Base-by-base conservation (phyloP, 164 flowering plant genomes). In the Saururus chinensis region DNA sequence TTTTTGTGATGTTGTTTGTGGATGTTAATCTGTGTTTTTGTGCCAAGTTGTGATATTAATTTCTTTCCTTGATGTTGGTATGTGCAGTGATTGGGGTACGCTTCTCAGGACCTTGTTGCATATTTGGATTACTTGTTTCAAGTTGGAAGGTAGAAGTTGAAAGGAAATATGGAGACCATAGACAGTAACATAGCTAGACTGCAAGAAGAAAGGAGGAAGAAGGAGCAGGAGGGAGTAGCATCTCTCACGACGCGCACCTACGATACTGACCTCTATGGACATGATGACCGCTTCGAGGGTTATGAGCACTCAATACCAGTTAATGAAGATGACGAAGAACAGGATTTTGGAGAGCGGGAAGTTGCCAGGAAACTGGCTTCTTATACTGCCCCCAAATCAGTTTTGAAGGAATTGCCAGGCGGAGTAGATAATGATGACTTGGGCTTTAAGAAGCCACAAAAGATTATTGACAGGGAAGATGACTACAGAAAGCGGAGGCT, bases 401-500 rank as follows among this genome's bases (percentile, higher is more conserved):
- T 84, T 0, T n/a, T 85, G 58, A 85, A 84, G 68, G 92, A 87
- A 52, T 64, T 89, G 72, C 83, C 95, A 0, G 75, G 80, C 20
- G 80, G 79, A 6, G 84, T 77, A 2, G 91, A 64, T 23, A 51
- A 79, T 19, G 81, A 61, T 0, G 86, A 75, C 26, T n/a, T 81
- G 13, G 87, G 95, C 65, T 90, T 86, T 40, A 75, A 76, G 68
- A 75, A 78, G 68, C 81, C 95, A 0, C 61, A 64, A 57, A 79
- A 68, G 73, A 91, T 93, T 63, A 81, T 83, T 40, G 92, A 88
- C 56, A 73, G 97, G n/a, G 99, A 93, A 68, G 96, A 87, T 73
- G 92, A 87, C 59, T 93, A 93, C 63, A 60, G 96, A 68, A 66
- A 74, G 79, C 60, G 89, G 77, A 76, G 99, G 74, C 74, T 93